Evolutionary conservation across 176 grass and related monocot species (phyloP).

Genomic region (Zoysia japonica): DNA sequence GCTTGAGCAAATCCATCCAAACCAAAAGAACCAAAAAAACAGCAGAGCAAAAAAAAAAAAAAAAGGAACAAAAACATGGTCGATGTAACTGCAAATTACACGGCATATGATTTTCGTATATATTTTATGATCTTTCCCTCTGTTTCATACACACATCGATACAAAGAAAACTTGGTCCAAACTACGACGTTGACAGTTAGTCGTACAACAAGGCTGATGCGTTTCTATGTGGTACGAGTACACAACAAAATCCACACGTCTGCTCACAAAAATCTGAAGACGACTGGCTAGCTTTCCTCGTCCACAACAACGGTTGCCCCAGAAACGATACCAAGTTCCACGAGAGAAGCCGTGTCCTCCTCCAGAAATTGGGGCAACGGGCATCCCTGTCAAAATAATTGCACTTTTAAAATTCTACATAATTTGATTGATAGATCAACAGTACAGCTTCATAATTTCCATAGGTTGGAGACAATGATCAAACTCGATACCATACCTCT

Average conservation of each 20-base stretch:
- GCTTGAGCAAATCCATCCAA: not conserved
- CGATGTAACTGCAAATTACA: no score
- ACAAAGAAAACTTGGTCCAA: not conserved
- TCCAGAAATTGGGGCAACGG: slow-evolving; percentile 64
- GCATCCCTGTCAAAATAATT: slow-evolving; percentile 49
- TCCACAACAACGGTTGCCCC: slow-evolving; percentile 71
- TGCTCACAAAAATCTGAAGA: not conserved
- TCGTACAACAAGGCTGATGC: not conserved
- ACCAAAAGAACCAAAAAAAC: not conserved
- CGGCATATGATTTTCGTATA: no score
- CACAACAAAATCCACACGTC: not conserved
- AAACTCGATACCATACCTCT: slow-evolving; percentile 53
- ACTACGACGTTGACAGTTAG: not conserved
- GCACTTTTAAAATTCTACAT: not conserved
- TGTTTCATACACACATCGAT: not conserved
- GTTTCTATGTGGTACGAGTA: not conserved
- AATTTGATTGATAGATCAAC: not conserved
- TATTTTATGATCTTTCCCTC: no score
- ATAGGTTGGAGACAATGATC: not conserved
- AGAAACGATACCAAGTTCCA: slow-evolving; percentile 64
- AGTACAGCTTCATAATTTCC: no score
- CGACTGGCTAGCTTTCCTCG: slow-evolving; percentile 72
- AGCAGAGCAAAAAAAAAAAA: no score
- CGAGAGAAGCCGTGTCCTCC: slow-evolving; percentile 69
- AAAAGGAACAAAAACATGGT: not conserved